phyloP scores from a whole-genome alignment of 2,329 filamentous ascomycete species.

The Trichoderma sp. region DNA sequence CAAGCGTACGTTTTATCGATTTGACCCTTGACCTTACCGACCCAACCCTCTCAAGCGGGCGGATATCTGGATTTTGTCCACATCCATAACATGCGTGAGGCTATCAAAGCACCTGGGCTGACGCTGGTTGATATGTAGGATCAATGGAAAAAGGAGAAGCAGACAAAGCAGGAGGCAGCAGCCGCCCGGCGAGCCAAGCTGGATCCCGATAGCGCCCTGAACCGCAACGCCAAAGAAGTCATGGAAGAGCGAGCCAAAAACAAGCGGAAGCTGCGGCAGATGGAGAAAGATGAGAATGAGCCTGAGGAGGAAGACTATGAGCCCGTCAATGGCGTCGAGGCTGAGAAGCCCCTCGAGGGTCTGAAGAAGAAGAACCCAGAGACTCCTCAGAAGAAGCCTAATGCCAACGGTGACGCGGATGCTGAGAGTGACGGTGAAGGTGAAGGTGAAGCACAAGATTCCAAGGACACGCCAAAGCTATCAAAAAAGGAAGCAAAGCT shows the following conservation, averaged over 20 bases:
- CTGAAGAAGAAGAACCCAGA: conserved; percentile 48
- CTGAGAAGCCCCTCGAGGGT: conserved; percentile 63
- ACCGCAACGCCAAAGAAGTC: conserved; percentile 83
- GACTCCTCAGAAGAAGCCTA: conserved; percentile 56
- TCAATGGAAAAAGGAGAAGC: conserved; percentile 92
- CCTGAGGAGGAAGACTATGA: conserved; percentile 43
- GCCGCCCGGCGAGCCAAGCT: conserved; percentile 84
- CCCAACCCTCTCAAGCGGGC: not conserved
- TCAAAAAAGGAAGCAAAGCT: conserved; percentile 56
- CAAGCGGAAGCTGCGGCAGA: conserved; percentile 75
- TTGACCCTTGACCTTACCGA: not conserved
- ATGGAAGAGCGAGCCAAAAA: conserved; percentile 76
- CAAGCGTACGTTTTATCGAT: conserved; percentile 62
- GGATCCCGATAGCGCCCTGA: conserved; percentile 79
- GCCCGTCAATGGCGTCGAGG: conserved; percentile 52
- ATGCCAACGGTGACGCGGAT: conserved; percentile 24
- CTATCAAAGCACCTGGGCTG: not conserved
- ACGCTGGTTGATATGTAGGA: conserved; percentile 52
- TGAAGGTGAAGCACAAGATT: conserved; percentile 27
- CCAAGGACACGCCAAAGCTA: conserved; percentile 42
- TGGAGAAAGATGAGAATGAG: conserved; percentile 48
- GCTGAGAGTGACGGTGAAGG: conserved; percentile 21
- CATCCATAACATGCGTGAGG: not conserved
- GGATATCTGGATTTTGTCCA: not conserved
- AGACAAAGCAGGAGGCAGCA: conserved; percentile 83